Conservation (phyloP, 2,329 filamentous ascomycete genomes). For the Fusarium caatingaense region DNA sequence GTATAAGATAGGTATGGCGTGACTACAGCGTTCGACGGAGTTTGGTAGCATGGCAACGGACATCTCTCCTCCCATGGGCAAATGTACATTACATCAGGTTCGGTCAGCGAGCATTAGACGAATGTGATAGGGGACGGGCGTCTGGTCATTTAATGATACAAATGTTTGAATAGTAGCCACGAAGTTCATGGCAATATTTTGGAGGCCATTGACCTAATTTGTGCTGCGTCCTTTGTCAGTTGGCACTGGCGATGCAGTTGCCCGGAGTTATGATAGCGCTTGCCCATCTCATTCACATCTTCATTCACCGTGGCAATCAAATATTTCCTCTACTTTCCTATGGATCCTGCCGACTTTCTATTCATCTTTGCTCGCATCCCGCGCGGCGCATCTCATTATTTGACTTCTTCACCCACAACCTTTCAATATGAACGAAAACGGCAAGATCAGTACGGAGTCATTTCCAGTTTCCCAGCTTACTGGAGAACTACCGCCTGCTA, state of each 20-base stretch:
- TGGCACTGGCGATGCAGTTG: constrained; percentile 15
- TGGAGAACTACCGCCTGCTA: neutral
- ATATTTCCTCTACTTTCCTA: neutral
- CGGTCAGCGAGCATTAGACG: constrained; percentile 60
- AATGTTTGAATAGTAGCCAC: constrained; percentile 30
- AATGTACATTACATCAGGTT: constrained; percentile 62
- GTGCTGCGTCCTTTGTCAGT: neutral
- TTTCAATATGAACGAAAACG: constrained; percentile 10
- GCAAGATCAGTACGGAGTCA: neutral
- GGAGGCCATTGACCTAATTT: neutral
- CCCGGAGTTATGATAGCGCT: constrained; percentile 1
- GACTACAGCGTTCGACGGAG: constrained; percentile 46
- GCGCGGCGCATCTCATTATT: neutral
- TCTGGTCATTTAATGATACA: constrained; percentile 50
- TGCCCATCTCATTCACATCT: neutral
- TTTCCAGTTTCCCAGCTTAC: neutral
- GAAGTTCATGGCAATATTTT: constrained; percentile 1
- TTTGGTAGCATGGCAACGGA: constrained; percentile 57
- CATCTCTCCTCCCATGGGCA: constrained; percentile 65
- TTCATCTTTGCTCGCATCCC: neutral
- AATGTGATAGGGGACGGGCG: constrained; percentile 49
- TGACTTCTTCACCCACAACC: neutral
- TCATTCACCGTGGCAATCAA: constrained; percentile 5
- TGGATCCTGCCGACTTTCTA: neutral
- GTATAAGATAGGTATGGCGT: constrained; percentile 47